Conservation (phyloP, 257 asterid species). For the Capsicum chinense region DNA sequence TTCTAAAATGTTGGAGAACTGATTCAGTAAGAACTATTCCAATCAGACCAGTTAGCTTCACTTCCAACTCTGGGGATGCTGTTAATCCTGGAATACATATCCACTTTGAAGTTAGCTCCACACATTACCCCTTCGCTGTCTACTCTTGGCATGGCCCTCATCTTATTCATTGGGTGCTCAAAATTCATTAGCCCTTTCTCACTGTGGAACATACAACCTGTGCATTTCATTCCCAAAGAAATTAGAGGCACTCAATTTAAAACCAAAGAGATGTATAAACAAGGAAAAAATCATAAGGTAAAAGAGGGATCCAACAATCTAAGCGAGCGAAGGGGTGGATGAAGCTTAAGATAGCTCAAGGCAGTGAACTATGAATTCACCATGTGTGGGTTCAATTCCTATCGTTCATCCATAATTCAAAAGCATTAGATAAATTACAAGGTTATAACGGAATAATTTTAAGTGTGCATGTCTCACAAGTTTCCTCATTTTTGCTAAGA, state of each 20-base stretch:
- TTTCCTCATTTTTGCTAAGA: not conserved
- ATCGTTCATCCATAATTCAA: no score
- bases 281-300: not conserved
- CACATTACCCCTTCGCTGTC: conserved; percentile 87
- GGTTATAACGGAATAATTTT: no score
- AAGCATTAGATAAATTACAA: no score
- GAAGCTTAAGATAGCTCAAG: not conserved
- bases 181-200: conserved; percentile 85
- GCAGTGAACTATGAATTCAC: not conserved
- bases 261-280: not conserved
- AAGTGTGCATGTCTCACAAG: no score
- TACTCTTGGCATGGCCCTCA: conserved; percentile 79
- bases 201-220: conserved; percentile 83
- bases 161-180: conserved; percentile 82
- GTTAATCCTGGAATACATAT: conserved; percentile 65
- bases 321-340: not conserved
- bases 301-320: not conserved
- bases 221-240: conserved; percentile 1
- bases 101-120: conserved; percentile 85
- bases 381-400: not conserved
- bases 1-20: no score
- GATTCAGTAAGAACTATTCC: conserved; percentile 38
- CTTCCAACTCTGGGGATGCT: conserved; percentile 92
- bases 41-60: conserved; percentile 69
- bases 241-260: not conserved